These are phyloP conservation scores for Mycocentrospora acerina DNA, from an alignment of 2,329 filamentous ascomycete genomes.

Conservation along the genomic window DNA sequence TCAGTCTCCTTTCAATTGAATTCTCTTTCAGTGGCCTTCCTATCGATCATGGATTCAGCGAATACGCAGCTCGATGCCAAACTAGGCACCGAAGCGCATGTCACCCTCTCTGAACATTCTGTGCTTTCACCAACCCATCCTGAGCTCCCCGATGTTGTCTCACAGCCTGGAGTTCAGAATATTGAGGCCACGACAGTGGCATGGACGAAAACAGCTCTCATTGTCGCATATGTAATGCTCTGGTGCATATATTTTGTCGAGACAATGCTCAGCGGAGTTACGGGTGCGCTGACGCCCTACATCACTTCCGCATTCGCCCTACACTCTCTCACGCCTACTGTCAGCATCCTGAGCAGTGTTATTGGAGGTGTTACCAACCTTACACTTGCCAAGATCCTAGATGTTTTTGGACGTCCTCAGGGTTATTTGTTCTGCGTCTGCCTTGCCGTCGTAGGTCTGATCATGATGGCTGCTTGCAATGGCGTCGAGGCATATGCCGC, in stretches of 20 bases:
- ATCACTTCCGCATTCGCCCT: constrained; percentile 41
- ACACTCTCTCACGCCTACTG: constrained; percentile 37
- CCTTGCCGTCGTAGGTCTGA: constrained; percentile 44
- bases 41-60: too few species aligned
- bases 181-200: constrained; percentile 9
- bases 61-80: too few species aligned
- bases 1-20: too few species aligned
- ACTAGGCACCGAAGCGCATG: too few species aligned
- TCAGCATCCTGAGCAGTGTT: constrained; percentile 33
- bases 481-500: constrained; percentile 61
- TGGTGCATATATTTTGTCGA: constrained; percentile 45
- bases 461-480: constrained; percentile 65
- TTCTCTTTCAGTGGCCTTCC: too few species aligned
- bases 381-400: constrained; percentile 42
- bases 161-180: constrained; percentile 5
- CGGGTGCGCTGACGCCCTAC: constrained; percentile 37
- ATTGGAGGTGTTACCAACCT: constrained; percentile 39
- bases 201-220: constrained; percentile 5
- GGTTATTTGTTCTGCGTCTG: constrained; percentile 31
- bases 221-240: constrained; percentile 5
- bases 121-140: too few species aligned
- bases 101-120: too few species aligned
- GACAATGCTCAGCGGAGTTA: constrained; percentile 43
- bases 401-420: constrained; percentile 42
- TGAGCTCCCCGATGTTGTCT: not conserved